Evolutionary conservation across 768 basidiomycete species (phyloP).

Genomic region (Hortiboletus campestris): DNA sequence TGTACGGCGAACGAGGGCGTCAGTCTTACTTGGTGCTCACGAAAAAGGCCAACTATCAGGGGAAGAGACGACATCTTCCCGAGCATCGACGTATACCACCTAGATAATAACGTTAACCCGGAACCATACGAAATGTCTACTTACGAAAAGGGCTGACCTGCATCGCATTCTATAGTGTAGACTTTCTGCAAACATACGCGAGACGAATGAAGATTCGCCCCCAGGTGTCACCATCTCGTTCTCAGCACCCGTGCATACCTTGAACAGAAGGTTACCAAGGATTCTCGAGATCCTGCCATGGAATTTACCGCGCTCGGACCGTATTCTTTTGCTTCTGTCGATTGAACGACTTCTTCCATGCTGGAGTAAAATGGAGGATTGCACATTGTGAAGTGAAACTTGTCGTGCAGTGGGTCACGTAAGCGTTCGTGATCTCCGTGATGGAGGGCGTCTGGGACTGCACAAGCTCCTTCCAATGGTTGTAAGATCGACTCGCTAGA

Average conservation of each 20-base stretch:
- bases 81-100: conserved; percentile 94
- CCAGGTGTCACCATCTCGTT: conserved; percentile 89
- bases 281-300: background rate
- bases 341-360: conserved; percentile 58
- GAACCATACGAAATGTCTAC: background rate
- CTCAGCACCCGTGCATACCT: conserved; percentile 86
- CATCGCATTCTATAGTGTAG: conserved; percentile 47
- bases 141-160: conserved; percentile 40
- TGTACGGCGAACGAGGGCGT: background rate
- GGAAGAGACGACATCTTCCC: conserved; percentile 80
- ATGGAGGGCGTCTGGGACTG: conserved; percentile 2
- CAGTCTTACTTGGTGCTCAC: conserved; percentile 40
- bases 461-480: conserved; percentile 12
- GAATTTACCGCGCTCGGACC: conserved; percentile 67
- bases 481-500: conserved; percentile 44
- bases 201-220: conserved; percentile 80
- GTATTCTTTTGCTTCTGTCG: conserved; percentile 60
- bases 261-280: background rate
- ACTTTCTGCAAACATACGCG: conserved; percentile 76
- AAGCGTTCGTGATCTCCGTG: background rate
- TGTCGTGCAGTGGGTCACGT: conserved; percentile 16
- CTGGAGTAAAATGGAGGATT: conserved; percentile 96
- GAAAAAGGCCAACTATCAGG: conserved; percentile 56
- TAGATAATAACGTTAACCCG: background rate
- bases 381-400: conserved; percentile 85